Evolutionary conservation across 345 rosid species (phyloP), one percentile per base, ranked within the genome.

Genomic region (Luvunga scandens): DNA sequence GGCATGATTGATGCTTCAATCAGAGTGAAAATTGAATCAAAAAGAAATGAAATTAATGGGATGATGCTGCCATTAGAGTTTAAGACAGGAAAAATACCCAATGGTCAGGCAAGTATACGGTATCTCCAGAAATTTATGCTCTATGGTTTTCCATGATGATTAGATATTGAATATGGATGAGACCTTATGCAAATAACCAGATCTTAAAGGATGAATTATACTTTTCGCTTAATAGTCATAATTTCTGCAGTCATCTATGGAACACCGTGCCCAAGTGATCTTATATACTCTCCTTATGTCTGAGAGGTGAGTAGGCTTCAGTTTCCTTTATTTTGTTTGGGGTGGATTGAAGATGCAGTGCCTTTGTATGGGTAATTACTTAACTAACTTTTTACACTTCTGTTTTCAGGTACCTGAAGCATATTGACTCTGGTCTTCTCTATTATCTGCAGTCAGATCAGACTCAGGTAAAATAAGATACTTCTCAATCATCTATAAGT

Each of bases 261-360:
- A 96, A 82, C 99, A 96, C 81, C 66, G 88, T 81, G 99, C 97
- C 56, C 99, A 96, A 87, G 99, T 96, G 86, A 90, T 96, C 85
- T 86, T 94, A 86, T 96, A 96, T 89, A 89, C 95, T 66, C 95
- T 96, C 76, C 97, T 96, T 77, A 93, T 96, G 99, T 96, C 99
- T 53, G 99, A 96, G 83, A 92, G 97, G 99, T 94, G 69, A 80
- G 81, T 79, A 19, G 45, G 69, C 10, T 68, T 71, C 66, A 28
- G 31, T 64, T 56, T 36, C 64, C 48, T 78, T 78, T 75, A 42
- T 56, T 62, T 38, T 71, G 25, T 69, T 57, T 57, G 66, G 66
- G 31, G 5, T 12, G 60, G 39, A 27, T 50, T 34, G 61, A 57
- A 53, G 59, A 53, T 63, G 30, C n/a, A 34, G 21, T 57, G 77